Base-by-base conservation (phyloP, 129 eudicot species). In the Centrapalus pauciflorus region DNA sequence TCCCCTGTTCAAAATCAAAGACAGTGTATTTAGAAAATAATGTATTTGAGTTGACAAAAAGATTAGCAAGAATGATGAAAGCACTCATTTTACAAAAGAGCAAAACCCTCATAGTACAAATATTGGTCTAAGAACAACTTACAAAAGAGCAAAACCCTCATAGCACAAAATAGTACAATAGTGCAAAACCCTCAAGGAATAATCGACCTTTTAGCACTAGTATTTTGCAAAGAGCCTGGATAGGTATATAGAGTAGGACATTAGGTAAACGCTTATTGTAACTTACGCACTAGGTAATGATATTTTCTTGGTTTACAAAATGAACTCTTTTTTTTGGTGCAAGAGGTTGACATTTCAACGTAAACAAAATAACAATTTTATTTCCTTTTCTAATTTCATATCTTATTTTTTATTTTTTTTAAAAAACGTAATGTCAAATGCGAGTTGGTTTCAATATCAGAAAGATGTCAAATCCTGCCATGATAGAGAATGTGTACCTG, bases 1-100 rank as follows among this genome's bases (percentile, higher is more conserved):
- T 92, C 51, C 96, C 98, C 98, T 88, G 69, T 64, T 55, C 30
- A 46, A 64, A 10, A 48, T 57, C 43, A 75, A 57, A 25, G 48
- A 41, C 29, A 13, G 32, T 34, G 45, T 46, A 75, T 7, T 37
- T 10, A 74, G 35, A 26, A 1, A 64, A 10, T 24, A 63, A 63
- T 14, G n/a, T 54, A 55, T 30, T 21, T 20, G 16, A 26, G 33
- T 26, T 5, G 2, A 73, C 40, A 26, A 52, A 1, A 2, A 20
- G 4, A n/a, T 24, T 6, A 34, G 7, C 19, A 27, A 11, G 57
- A 64, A 21, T 4, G 28, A 16, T 16, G 28, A 64, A 21, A 11
- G 27, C 24, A 46, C 1, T 17, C 9, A 43, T 1, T 17, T 26
- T 64, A n/a, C 43, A 46, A 13, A 65, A 43, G 28, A 8, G 17